A percentile compares a stretch with the other conserved stretches of the same genome.
These are phyloP conservation scores for Zanthoxylum bungeanum DNA, from an alignment of 345 rosid genomes.

Conservation along the genomic window DNA sequence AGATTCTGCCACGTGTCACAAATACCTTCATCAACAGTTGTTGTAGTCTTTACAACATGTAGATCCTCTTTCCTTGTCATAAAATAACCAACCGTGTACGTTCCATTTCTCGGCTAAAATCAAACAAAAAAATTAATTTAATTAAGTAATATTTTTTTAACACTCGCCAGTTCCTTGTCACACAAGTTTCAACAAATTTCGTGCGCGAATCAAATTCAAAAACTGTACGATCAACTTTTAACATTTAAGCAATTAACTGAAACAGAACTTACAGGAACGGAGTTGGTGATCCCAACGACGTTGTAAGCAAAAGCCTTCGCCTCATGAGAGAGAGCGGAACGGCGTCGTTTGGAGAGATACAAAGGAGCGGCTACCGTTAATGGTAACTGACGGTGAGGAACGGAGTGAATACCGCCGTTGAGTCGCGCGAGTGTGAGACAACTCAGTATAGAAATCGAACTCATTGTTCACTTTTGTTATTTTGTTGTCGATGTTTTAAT, in stretches of 20 bases:
- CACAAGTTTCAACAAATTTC: neutral
- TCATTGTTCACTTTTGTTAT: neutral
- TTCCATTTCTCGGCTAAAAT: constrained; percentile 52
- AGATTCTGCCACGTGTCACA: neutral
- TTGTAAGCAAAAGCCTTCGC: constrained; percentile 24
- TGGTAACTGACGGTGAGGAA: constrained; percentile 3
- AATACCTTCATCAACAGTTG: constrained; percentile 84
- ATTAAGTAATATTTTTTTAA: neutral
- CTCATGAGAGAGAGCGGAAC: constrained; percentile 14
- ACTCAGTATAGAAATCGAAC: constrained; percentile 11
- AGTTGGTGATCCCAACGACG: constrained; percentile 37
- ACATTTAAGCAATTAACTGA: neutral
- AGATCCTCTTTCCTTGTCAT: constrained; percentile 73
- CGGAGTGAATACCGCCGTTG: constrained; percentile 7
- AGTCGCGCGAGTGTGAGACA: constrained; percentile 6
- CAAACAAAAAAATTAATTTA: neutral
- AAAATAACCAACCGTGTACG: constrained; percentile 81
- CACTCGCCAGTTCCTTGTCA: neutral
- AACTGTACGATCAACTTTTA: neutral
- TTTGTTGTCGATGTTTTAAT: too few relatives aligned
- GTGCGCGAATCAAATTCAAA: neutral
- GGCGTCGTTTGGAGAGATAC: constrained; percentile 25
- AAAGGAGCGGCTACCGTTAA: neutral
- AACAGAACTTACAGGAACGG: constrained; percentile 42
- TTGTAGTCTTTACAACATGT: constrained; percentile 67